Base-by-base conservation (phyloP, 2,329 filamentous ascomycete genomes). In the Colletotrichum ledebouriae region DNA sequence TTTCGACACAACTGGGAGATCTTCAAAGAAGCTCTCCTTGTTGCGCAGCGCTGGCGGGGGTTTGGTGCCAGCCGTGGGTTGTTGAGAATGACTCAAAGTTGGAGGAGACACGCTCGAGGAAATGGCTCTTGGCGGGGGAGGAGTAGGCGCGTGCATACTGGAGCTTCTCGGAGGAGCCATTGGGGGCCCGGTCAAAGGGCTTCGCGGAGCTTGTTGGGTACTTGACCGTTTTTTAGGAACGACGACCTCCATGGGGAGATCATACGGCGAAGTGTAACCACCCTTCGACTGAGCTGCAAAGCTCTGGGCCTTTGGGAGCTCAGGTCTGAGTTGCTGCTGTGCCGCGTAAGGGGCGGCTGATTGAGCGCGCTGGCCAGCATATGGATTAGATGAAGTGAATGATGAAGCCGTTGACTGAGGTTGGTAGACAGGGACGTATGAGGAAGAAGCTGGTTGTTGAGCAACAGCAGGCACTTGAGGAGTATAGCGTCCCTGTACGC, bases 251-350 rank as follows among this genome's bases (percentile, higher is more conserved):
- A 96, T 93, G 4, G 96, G 96, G 20, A 99, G 84, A 80, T 99
- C 97, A 74, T 98, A 99, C 0, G 96, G 96, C 20, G 95, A 98
- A 56, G 91, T 87, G 77, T 99, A 99, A 7, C 95, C 94, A 63
- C 93, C 93, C 79, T 97, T 98, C 3, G 93, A 84, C 78, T 97
- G 97, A 78, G 95, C 92, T 6, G 88, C 93, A 78, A 97, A 99
- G 79, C 95, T 98, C 76, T 97, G 89, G 1, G 88, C 84, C 79
- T 89, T 89, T 34, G 79, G 79, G 67, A 86, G 73, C 70, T 86
- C 81, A n/a, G 84, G 84, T 12, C 76, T 53, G 25, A 53, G 15
- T 29, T 53, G 78, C 1, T 79, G 77, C 25, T 77, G 76, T 37
- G 79, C 75, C 1, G 79, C 80, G 71, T 82, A 84, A 37, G 78